Conservation (phyloP, 2,329 filamentous ascomycete genomes). For the Dactylellina leptospora region DNA sequence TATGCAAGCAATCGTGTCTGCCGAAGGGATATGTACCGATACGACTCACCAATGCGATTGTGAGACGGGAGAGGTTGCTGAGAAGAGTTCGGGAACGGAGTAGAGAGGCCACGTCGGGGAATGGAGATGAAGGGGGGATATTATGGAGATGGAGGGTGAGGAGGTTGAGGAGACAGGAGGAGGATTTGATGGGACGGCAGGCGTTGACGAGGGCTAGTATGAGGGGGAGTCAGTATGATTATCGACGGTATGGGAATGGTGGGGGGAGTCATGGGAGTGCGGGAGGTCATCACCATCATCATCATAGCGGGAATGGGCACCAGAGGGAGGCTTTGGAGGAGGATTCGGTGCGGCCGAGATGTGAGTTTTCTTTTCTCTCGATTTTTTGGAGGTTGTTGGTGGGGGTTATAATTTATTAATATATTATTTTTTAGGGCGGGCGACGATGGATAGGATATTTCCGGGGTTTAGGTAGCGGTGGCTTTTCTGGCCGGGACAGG, state of each 20-base stretch:
- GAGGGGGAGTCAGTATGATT: background rate
- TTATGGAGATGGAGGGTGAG: slow-evolving; percentile 42
- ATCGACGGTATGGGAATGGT: background rate
- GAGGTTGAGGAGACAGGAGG: slow-evolving; percentile 41
- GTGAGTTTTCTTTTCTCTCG: slow-evolving; percentile 22
- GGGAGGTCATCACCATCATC: too few species aligned
- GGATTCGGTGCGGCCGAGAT: slow-evolving; percentile 37
- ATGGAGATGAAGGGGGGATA: slow-evolving; percentile 15
- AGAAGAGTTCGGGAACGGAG: slow-evolving; percentile 68
- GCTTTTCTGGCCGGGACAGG: background rate
- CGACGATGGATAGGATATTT: slow-evolving; percentile 51
- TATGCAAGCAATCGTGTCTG: slow-evolving; percentile 86
- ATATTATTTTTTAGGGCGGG: slow-evolving; percentile 25
- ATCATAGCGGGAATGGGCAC: background rate
- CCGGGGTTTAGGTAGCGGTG: slow-evolving; percentile 39
- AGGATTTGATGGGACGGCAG: slow-evolving; percentile 42
- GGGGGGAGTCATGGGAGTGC: slow-evolving; percentile 9
- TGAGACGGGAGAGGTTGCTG: slow-evolving; percentile 78
- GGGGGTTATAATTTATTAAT: background rate
- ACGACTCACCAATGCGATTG: slow-evolving; percentile 83
- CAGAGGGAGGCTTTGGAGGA: slow-evolving; percentile 29
- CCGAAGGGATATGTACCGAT: slow-evolving; percentile 72
- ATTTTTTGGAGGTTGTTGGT: background rate
- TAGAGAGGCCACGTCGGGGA: slow-evolving; percentile 2
- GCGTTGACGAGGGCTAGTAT: slow-evolving; percentile 34